These are phyloP conservation scores for Ogataea trehalophila DNA, from an alignment of 805 yeast genomes.

Conservation along the genomic window DNA sequence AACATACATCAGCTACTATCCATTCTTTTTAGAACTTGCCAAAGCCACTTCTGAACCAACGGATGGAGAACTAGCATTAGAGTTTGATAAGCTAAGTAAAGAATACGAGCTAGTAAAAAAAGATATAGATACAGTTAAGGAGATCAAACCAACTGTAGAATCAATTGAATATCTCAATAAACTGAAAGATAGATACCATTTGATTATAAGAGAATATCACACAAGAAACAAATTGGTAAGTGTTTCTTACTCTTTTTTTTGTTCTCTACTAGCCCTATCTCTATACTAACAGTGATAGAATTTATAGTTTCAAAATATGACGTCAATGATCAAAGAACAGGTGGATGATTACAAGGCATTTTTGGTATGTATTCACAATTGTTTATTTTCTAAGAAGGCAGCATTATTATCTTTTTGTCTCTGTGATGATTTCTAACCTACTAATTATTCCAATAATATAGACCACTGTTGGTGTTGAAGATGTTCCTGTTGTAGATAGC, in stretches of 20 bases:
- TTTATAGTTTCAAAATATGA: conserved; percentile 6
- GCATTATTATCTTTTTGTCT: background rate
- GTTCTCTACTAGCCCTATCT: too few relatives aligned
- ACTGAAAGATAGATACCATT: background rate
- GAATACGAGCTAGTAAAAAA: too few relatives aligned
- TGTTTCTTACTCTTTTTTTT: background rate
- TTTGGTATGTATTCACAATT: conserved; percentile 5
- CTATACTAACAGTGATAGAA: background rate
- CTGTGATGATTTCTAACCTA: background rate
- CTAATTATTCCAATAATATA: background rate
- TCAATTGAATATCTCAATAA: background rate
- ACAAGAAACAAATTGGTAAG: background rate
- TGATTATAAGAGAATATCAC: background rate
- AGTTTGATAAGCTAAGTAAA: too few relatives aligned
- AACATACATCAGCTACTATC: too few relatives aligned
- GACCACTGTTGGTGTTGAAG: background rate
- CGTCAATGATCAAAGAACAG: conserved; percentile 7
- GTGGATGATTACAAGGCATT: conserved; percentile 9
- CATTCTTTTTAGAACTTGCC: too few relatives aligned
- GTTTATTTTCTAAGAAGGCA: too few relatives aligned
- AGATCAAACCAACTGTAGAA: background rate
- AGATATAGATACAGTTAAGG: background rate
- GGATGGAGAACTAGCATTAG: too few relatives aligned
- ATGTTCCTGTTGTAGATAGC: background rate
- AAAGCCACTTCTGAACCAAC: too few relatives aligned